Evolutionary conservation across 805 yeast genomes (phyloP).

Genomic region (Torulaspora delbrueckii): DNA sequence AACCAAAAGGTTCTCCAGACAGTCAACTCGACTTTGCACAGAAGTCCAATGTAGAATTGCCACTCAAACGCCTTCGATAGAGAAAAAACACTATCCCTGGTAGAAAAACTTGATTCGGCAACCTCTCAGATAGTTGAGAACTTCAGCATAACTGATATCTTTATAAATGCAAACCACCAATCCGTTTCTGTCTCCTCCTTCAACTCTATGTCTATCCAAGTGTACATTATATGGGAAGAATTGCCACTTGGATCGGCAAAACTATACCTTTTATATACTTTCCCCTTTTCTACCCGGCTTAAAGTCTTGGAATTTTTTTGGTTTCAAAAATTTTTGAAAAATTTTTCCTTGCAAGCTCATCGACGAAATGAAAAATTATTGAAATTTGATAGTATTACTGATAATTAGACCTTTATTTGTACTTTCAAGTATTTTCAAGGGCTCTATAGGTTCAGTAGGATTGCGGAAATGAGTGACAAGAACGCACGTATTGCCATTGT

Average conservation of each 20-base stretch:
- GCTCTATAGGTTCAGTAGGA: not conserved
- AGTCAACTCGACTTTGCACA: too few species aligned
- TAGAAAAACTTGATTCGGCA: too few species aligned
- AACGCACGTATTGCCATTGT: constrained; percentile 93
- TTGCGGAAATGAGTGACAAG: constrained; percentile 34
- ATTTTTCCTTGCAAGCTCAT: constrained; percentile 5
- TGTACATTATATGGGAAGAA: not conserved
- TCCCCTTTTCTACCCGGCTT: not conserved
- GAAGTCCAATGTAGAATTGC: too few species aligned
- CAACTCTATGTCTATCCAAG: not conserved
- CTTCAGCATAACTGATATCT: too few species aligned
- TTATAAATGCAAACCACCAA: too few species aligned
- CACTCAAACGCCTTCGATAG: too few species aligned
- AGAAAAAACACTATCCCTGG: too few species aligned
- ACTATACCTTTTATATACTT: not conserved
- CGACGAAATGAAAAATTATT: constrained; percentile 1
- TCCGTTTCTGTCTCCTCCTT: too few species aligned
- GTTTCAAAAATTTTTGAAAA: not conserved
- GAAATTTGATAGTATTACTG: not conserved
- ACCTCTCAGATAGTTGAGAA: too few species aligned
- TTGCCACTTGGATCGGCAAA: not conserved
- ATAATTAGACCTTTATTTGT: too few species aligned
- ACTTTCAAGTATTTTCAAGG: too few species aligned
- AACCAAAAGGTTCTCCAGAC: too few species aligned
- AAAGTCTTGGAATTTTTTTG: not conserved